These are phyloP conservation scores for Plasmodium sp. DNA, from an alignment of 169 alveolate species.

Conservation along the genomic window DNA sequence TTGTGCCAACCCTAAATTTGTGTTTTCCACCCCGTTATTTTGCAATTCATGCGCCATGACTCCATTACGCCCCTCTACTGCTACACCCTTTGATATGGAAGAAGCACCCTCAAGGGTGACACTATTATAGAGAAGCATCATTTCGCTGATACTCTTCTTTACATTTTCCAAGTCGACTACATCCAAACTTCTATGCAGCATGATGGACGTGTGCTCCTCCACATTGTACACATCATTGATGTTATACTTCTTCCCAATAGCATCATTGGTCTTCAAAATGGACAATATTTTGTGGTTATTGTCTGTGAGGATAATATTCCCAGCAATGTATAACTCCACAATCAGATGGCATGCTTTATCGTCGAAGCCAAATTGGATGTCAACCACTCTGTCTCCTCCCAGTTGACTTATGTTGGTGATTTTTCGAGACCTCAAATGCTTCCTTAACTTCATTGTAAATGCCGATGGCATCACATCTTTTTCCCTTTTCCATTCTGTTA, in stretches of 20 bases:
- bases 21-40: neutral
- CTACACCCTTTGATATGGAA: neutral
- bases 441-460: conserved; percentile 84
- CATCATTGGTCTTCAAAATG: conserved; percentile 76
- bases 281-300: conserved; percentile 88
- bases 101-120: neutral
- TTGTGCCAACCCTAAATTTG: neutral
- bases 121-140: conserved; percentile 17
- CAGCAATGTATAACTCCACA: conserved; percentile 93
- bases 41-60: neutral
- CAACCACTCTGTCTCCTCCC: conserved; percentile 94
- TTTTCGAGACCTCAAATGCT: conserved; percentile 81
- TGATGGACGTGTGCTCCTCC: conserved; percentile 49
- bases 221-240: conserved; percentile 53
- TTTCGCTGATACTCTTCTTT: conserved; percentile 49
- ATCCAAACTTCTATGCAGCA: conserved; percentile 28
- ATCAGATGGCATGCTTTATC: conserved; percentile 92
- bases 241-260: neutral
- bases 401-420: conserved; percentile 84
- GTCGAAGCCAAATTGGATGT: conserved; percentile 92
- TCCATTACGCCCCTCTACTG: neutral
- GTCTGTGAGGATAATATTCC: conserved; percentile 95
- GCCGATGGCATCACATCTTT: conserved; percentile 84
- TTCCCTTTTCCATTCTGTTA: conserved; percentile 81
- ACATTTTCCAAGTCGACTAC: conserved; percentile 37